These are phyloP conservation scores for Phtheirospermum japonicum DNA, from an alignment of 257 asterid genomes.

Conservation along the genomic window DNA sequence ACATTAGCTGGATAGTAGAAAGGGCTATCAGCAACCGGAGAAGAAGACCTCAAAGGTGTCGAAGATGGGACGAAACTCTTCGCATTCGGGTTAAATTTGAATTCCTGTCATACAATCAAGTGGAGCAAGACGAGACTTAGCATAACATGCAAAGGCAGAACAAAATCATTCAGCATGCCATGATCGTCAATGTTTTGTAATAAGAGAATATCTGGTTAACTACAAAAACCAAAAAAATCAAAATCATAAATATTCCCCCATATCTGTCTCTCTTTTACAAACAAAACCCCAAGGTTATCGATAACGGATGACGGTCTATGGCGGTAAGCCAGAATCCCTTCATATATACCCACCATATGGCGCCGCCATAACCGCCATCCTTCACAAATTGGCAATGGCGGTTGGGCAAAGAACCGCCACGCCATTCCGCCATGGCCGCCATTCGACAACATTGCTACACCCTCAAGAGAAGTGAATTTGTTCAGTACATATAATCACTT, in stretches of 20 bases:
- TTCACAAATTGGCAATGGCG: too few species aligned
- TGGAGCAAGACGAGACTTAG: constrained; percentile 25
- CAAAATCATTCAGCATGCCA: neutral
- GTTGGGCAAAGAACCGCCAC: too few species aligned
- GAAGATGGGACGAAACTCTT: constrained; percentile 78
- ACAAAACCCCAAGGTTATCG: too few species aligned
- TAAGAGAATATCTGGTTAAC: neutral
- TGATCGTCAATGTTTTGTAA: neutral
- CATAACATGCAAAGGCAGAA: neutral
- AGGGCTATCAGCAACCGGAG: constrained; percentile 78
- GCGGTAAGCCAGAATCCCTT: too few species aligned
- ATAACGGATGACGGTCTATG: too few species aligned
- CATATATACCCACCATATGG: too few species aligned
- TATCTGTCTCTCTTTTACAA: neutral
- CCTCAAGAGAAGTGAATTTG: neutral
- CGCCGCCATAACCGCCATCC: too few species aligned
- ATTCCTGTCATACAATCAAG: constrained; percentile 58
- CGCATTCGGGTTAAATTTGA: constrained; percentile 84
- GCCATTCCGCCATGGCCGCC: too few species aligned
- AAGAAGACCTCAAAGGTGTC: constrained; percentile 67
- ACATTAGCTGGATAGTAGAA: constrained; percentile 80
- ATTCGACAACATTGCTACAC: too few species aligned
- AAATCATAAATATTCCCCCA: neutral
- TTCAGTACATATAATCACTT: neutral
- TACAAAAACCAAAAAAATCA: neutral